These are phyloP conservation scores for Pharnaceum exiguum DNA, from an alignment of 148 eudicot species.

Conservation along the genomic window DNA sequence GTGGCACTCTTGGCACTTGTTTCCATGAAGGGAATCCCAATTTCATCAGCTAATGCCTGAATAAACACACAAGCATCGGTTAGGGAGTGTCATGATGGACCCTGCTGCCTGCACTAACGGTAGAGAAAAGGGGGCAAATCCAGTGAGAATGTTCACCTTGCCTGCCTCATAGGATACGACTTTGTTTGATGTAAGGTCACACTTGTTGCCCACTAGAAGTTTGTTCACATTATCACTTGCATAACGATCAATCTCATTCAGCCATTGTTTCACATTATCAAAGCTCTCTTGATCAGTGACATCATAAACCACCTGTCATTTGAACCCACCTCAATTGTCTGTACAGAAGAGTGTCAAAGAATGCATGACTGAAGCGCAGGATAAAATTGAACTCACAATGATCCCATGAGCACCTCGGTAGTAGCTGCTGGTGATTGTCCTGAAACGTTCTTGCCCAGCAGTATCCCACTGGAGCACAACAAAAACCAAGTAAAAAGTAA, in stretches of 20 bases:
- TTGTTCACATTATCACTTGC: slow-evolving; percentile 57
- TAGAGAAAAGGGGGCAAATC: neutral
- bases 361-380: neutral
- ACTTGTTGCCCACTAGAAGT: slow-evolving; percentile 57
- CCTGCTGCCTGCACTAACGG: no score
- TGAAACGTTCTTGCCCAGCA: slow-evolving; percentile 82
- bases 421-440: slow-evolving; percentile 81
- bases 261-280: slow-evolving; percentile 56
- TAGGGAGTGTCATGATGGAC: neutral
- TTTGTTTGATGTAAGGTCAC: slow-evolving; percentile 45
- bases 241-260: slow-evolving; percentile 58
- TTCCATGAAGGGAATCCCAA: slow-evolving; percentile 60
- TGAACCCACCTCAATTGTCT: neutral
- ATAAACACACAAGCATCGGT: slow-evolving; percentile 1
- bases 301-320: slow-evolving; percentile 50
- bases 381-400: slow-evolving; percentile 37
- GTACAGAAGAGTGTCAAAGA: neutral
- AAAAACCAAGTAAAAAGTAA: neutral
- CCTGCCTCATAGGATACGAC: slow-evolving; percentile 47
- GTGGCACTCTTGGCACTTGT: slow-evolving; percentile 55
- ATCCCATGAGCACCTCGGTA: slow-evolving; percentile 84
- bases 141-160: slow-evolving; percentile 23
- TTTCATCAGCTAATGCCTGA: slow-evolving; percentile 62
- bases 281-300: slow-evolving; percentile 56
- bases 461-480: slow-evolving; percentile 58